A percentile compares a stretch with the other conserved stretches of the same genome.
These are phyloP conservation scores for Stereum hirsutum DNA, from an alignment of 1,284 basidiomycete genomes.

Conservation along the genomic window DNA sequence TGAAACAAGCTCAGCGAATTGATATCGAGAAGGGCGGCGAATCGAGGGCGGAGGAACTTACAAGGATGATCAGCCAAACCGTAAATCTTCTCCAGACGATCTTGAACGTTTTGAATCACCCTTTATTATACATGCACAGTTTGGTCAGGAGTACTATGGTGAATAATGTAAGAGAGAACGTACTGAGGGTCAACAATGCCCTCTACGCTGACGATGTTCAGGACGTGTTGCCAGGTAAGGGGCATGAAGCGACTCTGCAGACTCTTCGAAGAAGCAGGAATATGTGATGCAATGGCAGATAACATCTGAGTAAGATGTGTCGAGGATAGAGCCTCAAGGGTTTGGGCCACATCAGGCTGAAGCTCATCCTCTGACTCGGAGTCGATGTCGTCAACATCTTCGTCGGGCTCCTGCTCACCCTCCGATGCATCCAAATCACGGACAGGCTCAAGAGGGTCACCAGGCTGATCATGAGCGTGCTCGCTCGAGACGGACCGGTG, in stretches of 20 bases:
- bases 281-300: conserved; percentile 33
- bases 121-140: conserved; percentile 15
- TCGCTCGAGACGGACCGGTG: conserved; percentile 22
- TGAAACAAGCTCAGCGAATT: background rate
- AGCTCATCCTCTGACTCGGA: conserved; percentile 8
- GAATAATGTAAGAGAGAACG: too few species aligned
- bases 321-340: conserved; percentile 24
- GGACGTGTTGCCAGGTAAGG: conserved; percentile 38
- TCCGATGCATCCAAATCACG: conserved; percentile 13
- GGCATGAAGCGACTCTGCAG: conserved; percentile 44
- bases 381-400: background rate
- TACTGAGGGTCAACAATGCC: conserved; percentile 31
- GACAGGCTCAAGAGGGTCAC: background rate
- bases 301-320: conserved; percentile 35
- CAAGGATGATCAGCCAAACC: conserved; percentile 1
- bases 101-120: conserved; percentile 25
- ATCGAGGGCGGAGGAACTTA: conserved; percentile 3
- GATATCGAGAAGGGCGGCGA: background rate
- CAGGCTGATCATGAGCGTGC: conserved; percentile 13
- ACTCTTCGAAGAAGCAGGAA: conserved; percentile 33
- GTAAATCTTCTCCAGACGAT: conserved; percentile 27
- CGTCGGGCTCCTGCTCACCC: conserved; percentile 12
- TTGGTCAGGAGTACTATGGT: background rate
- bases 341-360: conserved; percentile 12
- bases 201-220: conserved; percentile 31